Evolutionary conservation across 2,329 filamentous ascomycete genomes (phyloP), one percentile per base, ranked within the genome.

Genomic region (Elsinoe necatrix): DNA sequence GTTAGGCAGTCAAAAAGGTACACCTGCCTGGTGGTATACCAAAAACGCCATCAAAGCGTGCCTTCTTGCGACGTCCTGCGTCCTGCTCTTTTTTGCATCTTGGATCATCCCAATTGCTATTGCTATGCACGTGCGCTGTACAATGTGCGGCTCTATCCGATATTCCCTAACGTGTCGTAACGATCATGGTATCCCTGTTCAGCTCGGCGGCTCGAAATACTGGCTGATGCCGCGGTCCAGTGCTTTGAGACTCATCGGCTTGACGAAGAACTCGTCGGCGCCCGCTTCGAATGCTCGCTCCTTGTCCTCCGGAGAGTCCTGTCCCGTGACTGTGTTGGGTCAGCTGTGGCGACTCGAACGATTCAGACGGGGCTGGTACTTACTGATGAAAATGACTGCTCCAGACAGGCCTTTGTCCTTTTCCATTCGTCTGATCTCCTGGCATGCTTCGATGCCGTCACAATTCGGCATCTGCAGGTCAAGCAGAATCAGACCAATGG

Each of bases 381-480:
- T 18, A 58, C 58, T 2, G 8, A 70, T 70, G 35, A 72, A 68
- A 8, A 73, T 68, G 9, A 67, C 68, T 21, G 67, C 66, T 20
- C 63, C 63, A 4, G 67, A 65, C 12, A 66, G 64, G 31, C 63
- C 69, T 29, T 65, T 64, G 7, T 67, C 57, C 7, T 63, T 50
- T 58, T 74, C 71, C 1, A 73, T 58, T 8, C 66, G 61, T 5
- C 72, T 66, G 23, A 75, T 75, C 42, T 70, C 67, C 12, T 56
- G 43, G 0, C 71, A 73, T 0, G 69, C 68, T n/a, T 71, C 65
- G n/a, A 72, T 59, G 0, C 73, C 73, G 48, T 75, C 72, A 58
- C 69, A 72, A 14, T 73, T 63, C 2, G 73, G 73, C 72, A 75
- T 75, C 55, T 75, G 72, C 41, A 75, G 66, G 39, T 74, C 72